These are phyloP conservation scores for Syzygium malaccense DNA, from an alignment of 441 rosid genomes.

Conservation along the genomic window DNA sequence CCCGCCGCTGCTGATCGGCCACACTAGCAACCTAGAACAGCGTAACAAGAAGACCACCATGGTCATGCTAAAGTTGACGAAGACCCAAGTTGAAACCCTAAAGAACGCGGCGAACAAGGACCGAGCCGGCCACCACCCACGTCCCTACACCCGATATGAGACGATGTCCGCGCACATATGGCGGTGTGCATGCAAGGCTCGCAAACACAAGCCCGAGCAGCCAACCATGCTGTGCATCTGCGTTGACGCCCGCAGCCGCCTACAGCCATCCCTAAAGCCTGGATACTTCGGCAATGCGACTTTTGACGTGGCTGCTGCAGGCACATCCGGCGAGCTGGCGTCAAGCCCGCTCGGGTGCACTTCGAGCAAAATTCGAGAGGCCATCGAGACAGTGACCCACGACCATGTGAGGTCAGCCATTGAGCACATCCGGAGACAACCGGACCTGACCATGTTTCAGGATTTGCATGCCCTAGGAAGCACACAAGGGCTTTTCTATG, in stretches of 20 bases:
- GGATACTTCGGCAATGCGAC: slow-evolving; percentile 29
- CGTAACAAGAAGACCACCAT: slow-evolving; percentile 28
- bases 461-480: slow-evolving; percentile 36
- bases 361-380: slow-evolving; percentile 25
- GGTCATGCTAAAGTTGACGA: slow-evolving; percentile 30
- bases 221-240: not conserved
- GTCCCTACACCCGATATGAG: slow-evolving; percentile 24
- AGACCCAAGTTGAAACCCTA: slow-evolving; percentile 31
- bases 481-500: slow-evolving; percentile 38
- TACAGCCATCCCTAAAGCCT: not conserved
- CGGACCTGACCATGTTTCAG: slow-evolving; percentile 37
- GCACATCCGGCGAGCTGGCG: slow-evolving; percentile 32
- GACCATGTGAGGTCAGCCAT: slow-evolving; percentile 33
- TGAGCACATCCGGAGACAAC: slow-evolving; percentile 35
- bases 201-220: not conserved
- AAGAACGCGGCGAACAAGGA: slow-evolving; percentile 15
- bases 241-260: slow-evolving; percentile 1
- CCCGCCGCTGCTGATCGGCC: slow-evolving; percentile 39
- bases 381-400: slow-evolving; percentile 30
- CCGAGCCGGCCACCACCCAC: not conserved
- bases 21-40: slow-evolving; percentile 16
- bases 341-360: slow-evolving; percentile 37
- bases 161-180: not conserved
- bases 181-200: not conserved
- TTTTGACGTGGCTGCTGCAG: slow-evolving; percentile 31